Percentiles rank a stretch among this genome's conserved stretches.
Evolutionary conservation across 495 filamentous ascomycete species (phyloP).

Genomic region (Penicillium antarcticum): DNA sequence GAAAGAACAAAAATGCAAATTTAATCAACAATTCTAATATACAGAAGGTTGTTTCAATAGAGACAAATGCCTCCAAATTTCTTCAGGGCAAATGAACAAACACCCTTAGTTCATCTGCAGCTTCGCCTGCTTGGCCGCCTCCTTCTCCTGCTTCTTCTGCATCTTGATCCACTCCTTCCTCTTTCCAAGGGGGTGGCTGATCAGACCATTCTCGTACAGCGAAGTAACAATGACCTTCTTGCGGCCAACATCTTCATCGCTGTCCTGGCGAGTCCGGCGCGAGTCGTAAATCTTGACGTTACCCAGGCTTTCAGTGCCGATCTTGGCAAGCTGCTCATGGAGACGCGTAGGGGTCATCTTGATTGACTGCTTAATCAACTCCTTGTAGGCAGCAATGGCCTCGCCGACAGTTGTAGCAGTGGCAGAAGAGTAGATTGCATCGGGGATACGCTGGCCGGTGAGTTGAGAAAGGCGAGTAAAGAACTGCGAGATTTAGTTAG

Average conservation of each 20-base stretch:
- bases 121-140: background rate
- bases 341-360: constrained; percentile 16
- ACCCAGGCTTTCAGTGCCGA: constrained; percentile 44
- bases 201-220: constrained; percentile 59
- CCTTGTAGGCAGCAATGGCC: constrained; percentile 40
- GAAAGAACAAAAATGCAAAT: constrained; percentile 14
- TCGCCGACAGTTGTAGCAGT: constrained; percentile 49
- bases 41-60: constrained; percentile 20
- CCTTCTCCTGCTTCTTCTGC: background rate
- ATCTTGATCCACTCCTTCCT: background rate
- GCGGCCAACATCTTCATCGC: constrained; percentile 73
- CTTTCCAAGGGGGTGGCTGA: constrained; percentile 10
- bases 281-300: constrained; percentile 66
- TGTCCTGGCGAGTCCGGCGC: constrained; percentile 62
- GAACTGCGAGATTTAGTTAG: constrained; percentile 48
- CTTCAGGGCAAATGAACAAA: constrained; percentile 7
- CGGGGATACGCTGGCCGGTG: constrained; percentile 68
- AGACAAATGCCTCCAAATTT: constrained; percentile 6
- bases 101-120: background rate
- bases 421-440: constrained; percentile 51
- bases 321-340: constrained; percentile 40
- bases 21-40: constrained; percentile 24
- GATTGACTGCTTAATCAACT: constrained; percentile 10
- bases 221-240: constrained; percentile 81
- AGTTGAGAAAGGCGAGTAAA: constrained; percentile 75